Evolutionary conservation across 805 yeast species (phyloP), one percentile per base, ranked within the genome.

Genomic region (Jamesozyma spencerorum): DNA sequence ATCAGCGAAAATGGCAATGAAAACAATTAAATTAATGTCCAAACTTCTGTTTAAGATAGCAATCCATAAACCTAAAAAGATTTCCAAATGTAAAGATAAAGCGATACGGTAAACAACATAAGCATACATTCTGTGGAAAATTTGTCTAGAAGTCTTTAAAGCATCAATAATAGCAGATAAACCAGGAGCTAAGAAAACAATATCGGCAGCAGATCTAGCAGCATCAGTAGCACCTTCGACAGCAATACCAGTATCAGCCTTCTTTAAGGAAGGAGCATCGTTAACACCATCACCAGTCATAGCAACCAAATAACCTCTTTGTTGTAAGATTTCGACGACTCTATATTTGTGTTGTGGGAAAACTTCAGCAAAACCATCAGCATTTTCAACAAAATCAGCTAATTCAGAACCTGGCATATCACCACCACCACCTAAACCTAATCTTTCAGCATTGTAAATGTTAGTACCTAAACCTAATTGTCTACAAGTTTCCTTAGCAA

Each of bases 221-320:
- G 94, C 90, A 73, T 85, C 95, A 57, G 95, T 83, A 61, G 95
- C 88, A 81, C 95, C 95, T 75, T 86, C 95, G 68, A 86, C 95
- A 63, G 97, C 96, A 75, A 87, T 87, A 81, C 97, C 97, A 55
- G 85, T 79, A 63, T 81, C 87, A 58, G 94, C 94, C 78, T 86
- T 86, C 86, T 86, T 86, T 72, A 86, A 78, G 52, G 95, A 86
- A 62, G 96, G 96, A 60, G 95, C 95, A 72, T 86, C 96, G 76
- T 86, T 86, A 66, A 86, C 95, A 85, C 96, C 96, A 67, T 86
- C 96, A 83, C 96, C 96, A 75, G 96, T 86, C 96, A 86, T 86
- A 70, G 95, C 96, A 72, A 87, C 94, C 72, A 86, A 77, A 81
- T 83, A 85, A 71, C 95, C 95, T 78, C 95, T 81, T 67, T 81